Conservation (phyloP, 108 stramenopile genomes). For the Cyclotella cryptica region DNA sequence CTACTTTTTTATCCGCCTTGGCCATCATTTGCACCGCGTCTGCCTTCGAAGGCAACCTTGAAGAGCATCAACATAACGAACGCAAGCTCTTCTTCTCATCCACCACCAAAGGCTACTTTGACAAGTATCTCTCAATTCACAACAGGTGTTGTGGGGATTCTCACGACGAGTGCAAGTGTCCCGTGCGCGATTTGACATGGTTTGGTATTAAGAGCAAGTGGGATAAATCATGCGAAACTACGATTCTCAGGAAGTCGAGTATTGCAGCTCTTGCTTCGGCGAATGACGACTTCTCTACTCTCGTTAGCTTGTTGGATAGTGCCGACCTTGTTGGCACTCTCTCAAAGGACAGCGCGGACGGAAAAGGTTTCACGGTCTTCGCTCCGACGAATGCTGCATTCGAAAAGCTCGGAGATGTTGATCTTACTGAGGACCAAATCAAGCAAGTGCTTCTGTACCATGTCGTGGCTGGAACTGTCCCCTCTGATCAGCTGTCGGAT, state of each 20-base stretch:
- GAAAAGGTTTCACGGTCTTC: slow-evolving; percentile 44
- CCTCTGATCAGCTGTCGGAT: slow-evolving; percentile 15
- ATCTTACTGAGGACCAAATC: slow-evolving; percentile 19
- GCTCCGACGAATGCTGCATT: slow-evolving; percentile 60
- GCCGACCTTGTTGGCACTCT: slow-evolving; percentile 26
- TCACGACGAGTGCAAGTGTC: slow-evolving; percentile 6
- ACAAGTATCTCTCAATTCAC: background rate
- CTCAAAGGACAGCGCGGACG: slow-evolving; percentile 20
- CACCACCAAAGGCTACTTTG: background rate
- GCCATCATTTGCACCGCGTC: background rate
- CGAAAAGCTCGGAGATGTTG: slow-evolving; percentile 25
- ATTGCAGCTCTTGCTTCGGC: slow-evolving; percentile 16
- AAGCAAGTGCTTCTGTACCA: slow-evolving; percentile 24
- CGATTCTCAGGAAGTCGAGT: slow-evolving; percentile 6
- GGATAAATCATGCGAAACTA: background rate
- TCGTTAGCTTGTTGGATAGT: slow-evolving; percentile 26
- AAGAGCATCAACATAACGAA: background rate
- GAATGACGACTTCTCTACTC: slow-evolving; percentile 30
- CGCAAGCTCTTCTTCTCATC: background rate
- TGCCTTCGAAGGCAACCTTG: background rate
- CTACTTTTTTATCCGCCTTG: background rate
- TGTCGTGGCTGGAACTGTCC: slow-evolving; percentile 22
- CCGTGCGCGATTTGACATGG: background rate
- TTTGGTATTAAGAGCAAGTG: background rate
- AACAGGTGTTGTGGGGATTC: slow-evolving; percentile 10